These are phyloP conservation scores for Apiotrichum veenhuisii DNA, from an alignment of 1,284 basidiomycete species.

Conservation along the genomic window DNA sequence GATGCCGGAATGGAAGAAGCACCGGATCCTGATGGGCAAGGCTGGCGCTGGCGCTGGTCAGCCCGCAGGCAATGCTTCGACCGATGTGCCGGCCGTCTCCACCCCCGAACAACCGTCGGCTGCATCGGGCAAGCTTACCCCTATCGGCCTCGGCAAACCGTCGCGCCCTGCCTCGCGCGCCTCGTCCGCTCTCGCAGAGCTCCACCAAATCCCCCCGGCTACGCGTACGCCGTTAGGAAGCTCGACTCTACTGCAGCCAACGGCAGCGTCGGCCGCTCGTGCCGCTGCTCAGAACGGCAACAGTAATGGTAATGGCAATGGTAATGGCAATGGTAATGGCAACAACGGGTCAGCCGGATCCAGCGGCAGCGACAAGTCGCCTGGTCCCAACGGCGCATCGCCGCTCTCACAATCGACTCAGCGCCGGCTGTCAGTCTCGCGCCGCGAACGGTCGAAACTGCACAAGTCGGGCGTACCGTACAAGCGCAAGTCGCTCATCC, in stretches of 20 bases:
- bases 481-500: constrained; percentile 9
- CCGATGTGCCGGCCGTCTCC: not conserved
- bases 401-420: not conserved
- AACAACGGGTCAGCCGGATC: too few relatives aligned
- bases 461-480: constrained; percentile 17
- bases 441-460: constrained; percentile 12
- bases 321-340: too few relatives aligned
- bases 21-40: constrained; percentile 25
- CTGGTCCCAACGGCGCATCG: not conserved
- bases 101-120: not conserved
- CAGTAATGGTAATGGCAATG: too few relatives aligned
- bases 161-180: constrained; percentile 3
- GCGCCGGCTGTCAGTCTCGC: constrained; percentile 9
- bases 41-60: not conserved
- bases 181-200: constrained; percentile 5
- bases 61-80: not conserved
- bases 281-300: constrained; percentile 1
- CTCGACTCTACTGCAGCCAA: constrained; percentile 17
- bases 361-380: constrained; percentile 3
- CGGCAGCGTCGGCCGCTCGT: constrained; percentile 16
- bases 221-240: not conserved
- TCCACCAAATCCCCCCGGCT: constrained; percentile 13
- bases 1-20: constrained; percentile 27
- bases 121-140: not conserved
- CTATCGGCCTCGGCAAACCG: constrained; percentile 12